Base-by-base conservation (phyloP, 495 filamentous ascomycete genomes). In the Penicillium flavigenum region DNA sequence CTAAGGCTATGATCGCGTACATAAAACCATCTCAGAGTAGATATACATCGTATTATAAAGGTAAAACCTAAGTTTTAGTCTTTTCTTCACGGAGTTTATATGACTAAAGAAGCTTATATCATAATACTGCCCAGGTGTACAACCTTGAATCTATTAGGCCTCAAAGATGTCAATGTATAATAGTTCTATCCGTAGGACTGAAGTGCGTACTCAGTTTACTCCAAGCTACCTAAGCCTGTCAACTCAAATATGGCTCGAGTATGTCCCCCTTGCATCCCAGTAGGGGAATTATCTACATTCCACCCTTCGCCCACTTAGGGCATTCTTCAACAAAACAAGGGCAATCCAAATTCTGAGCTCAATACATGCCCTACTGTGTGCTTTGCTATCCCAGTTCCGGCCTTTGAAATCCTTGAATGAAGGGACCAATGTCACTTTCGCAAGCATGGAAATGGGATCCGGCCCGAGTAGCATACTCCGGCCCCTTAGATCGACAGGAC, bases 401-500 rank as follows among this genome's bases (percentile, higher is more conserved):
- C 1, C 34, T 14, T 7, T 14, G 14, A 36, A 39, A 16, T 26
- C 34, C 57, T 47, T 53, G 65, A 63, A 62, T 58, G 56, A 48
- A 54, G 41, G 59, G 17, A 47, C 39, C 36, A 47, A 49, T 60
- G 24, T 50, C 60, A 62, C 54, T 31, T 32, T 43, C 12, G 39
- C 26, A 20, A 22, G 22, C 22, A 2, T 55, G 34, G 44, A 46
- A 41, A 19, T 51, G 41, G 11, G 42, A 47, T 27, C 41, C 36
- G 34, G 43, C 12, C 16, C 47, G 32, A 42, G 47, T 24, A 63
- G 54, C 63, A 66, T 60, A 52, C 56, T 34, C 48, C 47, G 32
- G 45, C 56, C 61, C 66, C 66, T 64, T 32, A 60, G 66, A 66
- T 69, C 63, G 12, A 57, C 22, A 26, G 1, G 14, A 38, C 16